phyloP scores from a whole-genome alignment of 768 basidiomycete species.

The Imleria badia region DNA sequence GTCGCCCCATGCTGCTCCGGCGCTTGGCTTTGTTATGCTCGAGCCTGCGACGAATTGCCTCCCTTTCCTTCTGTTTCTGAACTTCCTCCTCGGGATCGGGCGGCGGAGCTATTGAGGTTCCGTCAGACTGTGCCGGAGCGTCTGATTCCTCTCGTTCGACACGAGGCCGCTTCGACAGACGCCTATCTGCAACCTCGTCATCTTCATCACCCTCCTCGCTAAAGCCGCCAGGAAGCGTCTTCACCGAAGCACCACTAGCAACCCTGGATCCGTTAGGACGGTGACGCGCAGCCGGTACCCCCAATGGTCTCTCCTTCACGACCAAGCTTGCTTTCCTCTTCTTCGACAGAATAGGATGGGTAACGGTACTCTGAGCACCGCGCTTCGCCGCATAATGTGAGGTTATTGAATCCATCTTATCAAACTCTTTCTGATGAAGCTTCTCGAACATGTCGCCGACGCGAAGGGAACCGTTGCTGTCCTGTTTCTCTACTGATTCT shows the following conservation, averaged over 20 bases:
- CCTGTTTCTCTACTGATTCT: conserved; percentile 2
- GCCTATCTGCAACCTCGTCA: conserved; percentile 36
- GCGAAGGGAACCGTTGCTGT: conserved; percentile 24
- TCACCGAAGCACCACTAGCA: conserved; percentile 25
- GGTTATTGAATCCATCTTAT: conserved; percentile 77
- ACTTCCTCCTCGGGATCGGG: conserved; percentile 29
- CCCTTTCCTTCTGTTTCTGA: conserved; percentile 45
- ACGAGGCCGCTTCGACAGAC: conserved; percentile 46
- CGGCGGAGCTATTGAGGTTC: conserved; percentile 35
- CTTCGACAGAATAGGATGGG: conserved; percentile 28
- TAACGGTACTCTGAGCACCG: conserved; percentile 19
- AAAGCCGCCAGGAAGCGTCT: conserved; percentile 57
- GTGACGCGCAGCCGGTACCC: conserved; percentile 12
- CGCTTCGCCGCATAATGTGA: conserved; percentile 49
- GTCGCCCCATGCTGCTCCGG: conserved; percentile 61
- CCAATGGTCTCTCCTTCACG: conserved; percentile 29
- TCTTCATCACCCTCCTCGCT: conserved; percentile 51
- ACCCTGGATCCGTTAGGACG: conserved; percentile 26
- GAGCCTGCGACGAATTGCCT: conserved; percentile 61
- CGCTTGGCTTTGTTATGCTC: conserved; percentile 67
- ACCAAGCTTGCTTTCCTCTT: conserved; percentile 56
- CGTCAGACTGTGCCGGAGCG: conserved; percentile 24
- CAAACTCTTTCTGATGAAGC: conserved; percentile 63
- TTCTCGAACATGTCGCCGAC: conserved; percentile 49
- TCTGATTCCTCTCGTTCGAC: conserved; percentile 33